Conservation (phyloP, 1,284 basidiomycete genomes). For the Ceratobasidium sp. region DNA sequence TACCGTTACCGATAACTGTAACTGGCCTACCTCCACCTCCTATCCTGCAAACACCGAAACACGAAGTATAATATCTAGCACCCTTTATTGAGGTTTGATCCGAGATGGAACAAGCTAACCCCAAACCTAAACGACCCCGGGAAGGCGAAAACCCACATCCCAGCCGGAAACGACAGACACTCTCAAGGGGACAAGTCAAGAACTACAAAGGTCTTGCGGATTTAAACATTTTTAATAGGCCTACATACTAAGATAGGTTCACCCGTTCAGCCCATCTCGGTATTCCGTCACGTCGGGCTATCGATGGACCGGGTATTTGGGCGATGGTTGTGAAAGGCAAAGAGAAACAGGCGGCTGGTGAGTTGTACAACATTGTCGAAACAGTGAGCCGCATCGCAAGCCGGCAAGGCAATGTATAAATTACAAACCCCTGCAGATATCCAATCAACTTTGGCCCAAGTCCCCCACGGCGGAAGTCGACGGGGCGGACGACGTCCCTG, state of each 20-base stretch:
- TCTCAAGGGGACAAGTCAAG: conserved; percentile 37
- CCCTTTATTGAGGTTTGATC: not conserved
- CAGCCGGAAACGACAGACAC: conserved; percentile 27
- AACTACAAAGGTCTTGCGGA: conserved; percentile 28
- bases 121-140: not conserved
- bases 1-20: not conserved
- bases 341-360: conserved; percentile 79
- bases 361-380: conserved; percentile 82
- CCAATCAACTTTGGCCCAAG: conserved; percentile 76
- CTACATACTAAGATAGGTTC: not conserved
- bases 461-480: conserved; percentile 54
- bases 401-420: not conserved
- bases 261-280: not conserved
- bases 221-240: not conserved
- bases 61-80: not conserved
- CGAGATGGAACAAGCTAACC: not conserved
- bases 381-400: conserved; percentile 63
- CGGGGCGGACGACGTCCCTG: conserved; percentile 21
- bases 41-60: not conserved
- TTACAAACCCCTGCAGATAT: conserved; percentile 64
- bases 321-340: conserved; percentile 84
- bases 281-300: conserved; percentile 56
- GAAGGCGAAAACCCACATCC: conserved; percentile 2
- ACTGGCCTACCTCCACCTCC: not conserved
- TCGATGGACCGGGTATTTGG: conserved; percentile 86